Conservation (phyloP, 768 basidiomycete species). For the Lactifluus echinatus region DNA sequence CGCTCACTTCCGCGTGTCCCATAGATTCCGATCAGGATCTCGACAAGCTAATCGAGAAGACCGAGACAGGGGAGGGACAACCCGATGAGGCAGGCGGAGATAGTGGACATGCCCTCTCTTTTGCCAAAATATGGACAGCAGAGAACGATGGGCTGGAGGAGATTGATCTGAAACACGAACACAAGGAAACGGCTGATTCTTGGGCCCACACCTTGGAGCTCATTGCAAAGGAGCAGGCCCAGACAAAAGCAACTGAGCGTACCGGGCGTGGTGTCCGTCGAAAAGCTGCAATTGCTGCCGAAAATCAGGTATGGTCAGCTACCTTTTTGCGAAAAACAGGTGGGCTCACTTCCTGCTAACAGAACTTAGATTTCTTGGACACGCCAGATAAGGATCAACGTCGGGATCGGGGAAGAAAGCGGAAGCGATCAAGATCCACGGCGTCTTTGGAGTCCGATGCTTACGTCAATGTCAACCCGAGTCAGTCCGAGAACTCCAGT, state of each 20-base stretch:
- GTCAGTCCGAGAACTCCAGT: constrained; percentile 9
- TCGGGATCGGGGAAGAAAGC: constrained; percentile 30
- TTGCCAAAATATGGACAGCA: constrained; percentile 89
- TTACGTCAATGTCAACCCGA: constrained; percentile 24
- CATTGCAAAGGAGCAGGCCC: constrained; percentile 39
- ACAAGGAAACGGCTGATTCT: constrained; percentile 54
- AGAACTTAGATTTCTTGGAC: constrained; percentile 30
- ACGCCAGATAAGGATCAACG: constrained; percentile 29
- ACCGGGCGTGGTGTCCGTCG: constrained; percentile 73
- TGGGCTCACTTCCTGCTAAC: constrained; percentile 17
- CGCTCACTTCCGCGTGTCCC: neutral
- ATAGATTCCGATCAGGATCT: constrained; percentile 75
- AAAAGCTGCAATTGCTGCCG: constrained; percentile 45
- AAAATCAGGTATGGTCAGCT: constrained; percentile 33
- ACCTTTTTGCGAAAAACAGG: neutral
- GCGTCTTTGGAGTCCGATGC: constrained; percentile 35
- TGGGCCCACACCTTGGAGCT: constrained; percentile 65
- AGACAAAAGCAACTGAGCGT: constrained; percentile 38
- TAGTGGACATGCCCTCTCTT: constrained; percentile 60
- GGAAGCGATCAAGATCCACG: constrained; percentile 25
- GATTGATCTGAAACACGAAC: constrained; percentile 37
- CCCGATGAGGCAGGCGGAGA: constrained; percentile 40
- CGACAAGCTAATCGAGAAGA: constrained; percentile 78
- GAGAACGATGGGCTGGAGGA: constrained; percentile 67
- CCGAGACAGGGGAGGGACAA: constrained; percentile 59